Evolutionary conservation across 768 basidiomycete genomes (phyloP), one percentile per base, ranked within the genome.

Genomic region (Coprinellus micaceus): DNA sequence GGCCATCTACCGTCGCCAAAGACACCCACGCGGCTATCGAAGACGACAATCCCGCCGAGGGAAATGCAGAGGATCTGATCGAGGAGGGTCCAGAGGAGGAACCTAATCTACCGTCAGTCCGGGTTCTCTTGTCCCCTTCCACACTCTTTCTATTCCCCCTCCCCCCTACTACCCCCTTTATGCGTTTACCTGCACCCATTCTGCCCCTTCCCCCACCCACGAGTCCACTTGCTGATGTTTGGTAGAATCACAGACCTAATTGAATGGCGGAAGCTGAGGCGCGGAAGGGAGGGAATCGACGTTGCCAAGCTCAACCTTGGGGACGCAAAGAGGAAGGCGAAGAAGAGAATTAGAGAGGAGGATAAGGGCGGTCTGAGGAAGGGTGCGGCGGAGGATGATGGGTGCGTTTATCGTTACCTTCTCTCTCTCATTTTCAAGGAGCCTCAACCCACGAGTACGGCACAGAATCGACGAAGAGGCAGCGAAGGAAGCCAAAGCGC

Each of bases 221-320:
- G 56, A 33, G 51, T 52, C 21, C n/a, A 30, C n/a, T 28, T 37
- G 19, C 36, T 57, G 51, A 57, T 52, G 44, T 48, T 57, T 28
- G 49, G 49, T 56, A 91, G 91, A 53, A 71, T 96, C 25, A 82
- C 89, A 60, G 93, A 96, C 52, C 79, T 98, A 17, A 82, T 96
- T 40, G 89, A 94, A 60, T 72, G 97, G 25, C 81, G 93, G 44
- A 93, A 86, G 66, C 73, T 95, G 25, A 80, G 85, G 51, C 85
- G 82, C 64, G 67, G 81, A 28, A 76, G 90, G 54, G 82, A 86
- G 65, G 96, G 95, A 1, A 97, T 98, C 50, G 94, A 97, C 62
- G 81, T 84, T 1, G 77, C 84, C 47, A 94, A 88, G 66, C 74
- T 99, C 13, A 91, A 86, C 67, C 85, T 88, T 59, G 96, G 95